Percentiles rank a stretch among this genome's conserved stretches.
Evolutionary conservation across 148 eudicot species (phyloP).

Genomic region (Camellia japonica): DNA sequence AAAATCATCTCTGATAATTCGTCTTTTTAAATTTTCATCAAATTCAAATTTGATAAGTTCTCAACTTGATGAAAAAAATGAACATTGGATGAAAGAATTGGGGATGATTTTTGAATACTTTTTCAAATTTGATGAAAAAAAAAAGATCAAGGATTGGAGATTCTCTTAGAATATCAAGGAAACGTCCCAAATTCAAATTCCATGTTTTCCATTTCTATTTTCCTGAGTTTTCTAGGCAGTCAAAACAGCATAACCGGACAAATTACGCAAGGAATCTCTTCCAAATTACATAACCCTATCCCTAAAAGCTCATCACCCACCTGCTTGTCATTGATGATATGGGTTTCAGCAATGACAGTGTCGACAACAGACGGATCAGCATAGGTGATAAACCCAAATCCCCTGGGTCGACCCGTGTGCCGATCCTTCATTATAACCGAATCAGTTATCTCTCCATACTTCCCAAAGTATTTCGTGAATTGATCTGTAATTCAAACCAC

Average conservation of each 20-base stretch:
- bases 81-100: too few relatives aligned
- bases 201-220: background rate
- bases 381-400: conserved; percentile 71
- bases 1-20: too few relatives aligned
- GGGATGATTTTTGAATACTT: too few relatives aligned
- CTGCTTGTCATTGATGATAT: conserved; percentile 61
- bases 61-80: too few relatives aligned
- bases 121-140: too few relatives aligned
- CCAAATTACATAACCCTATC: background rate
- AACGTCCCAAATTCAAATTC: too few relatives aligned
- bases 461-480: conserved; percentile 62
- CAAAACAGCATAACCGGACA: background rate
- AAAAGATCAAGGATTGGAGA: too few relatives aligned
- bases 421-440: conserved; percentile 78
- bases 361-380: conserved; percentile 67
- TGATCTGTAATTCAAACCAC: conserved; percentile 34
- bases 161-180: too few relatives aligned
- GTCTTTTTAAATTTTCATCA: too few relatives aligned
- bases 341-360: conserved; percentile 55
- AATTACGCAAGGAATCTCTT: background rate
- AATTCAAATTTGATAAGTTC: too few relatives aligned
- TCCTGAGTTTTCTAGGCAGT: background rate
- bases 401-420: conserved; percentile 62
- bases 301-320: conserved; percentile 17
- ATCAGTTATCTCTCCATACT: conserved; percentile 73